Evolutionary conservation across 2,329 filamentous ascomycete genomes (phyloP).

Genomic region (Fragosphaeria purpurea): DNA sequence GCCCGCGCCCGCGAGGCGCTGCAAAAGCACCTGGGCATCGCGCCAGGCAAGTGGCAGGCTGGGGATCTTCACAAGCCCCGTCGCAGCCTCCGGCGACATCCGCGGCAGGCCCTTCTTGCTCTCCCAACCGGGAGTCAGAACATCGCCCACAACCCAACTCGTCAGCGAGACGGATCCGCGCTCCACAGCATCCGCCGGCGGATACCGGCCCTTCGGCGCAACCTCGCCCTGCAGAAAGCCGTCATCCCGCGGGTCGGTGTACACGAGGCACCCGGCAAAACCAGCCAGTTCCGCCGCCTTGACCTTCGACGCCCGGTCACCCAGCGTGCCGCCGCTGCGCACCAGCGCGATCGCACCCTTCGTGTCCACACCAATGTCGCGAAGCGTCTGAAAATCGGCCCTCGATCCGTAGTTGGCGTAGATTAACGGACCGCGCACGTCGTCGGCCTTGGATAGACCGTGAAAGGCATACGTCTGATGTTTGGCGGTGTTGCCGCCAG

Average conservation of each 20-base stretch:
- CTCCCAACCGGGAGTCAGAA: conserved; percentile 81
- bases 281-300: conserved; percentile 83
- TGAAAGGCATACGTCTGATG: conserved; percentile 75
- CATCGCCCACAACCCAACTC: conserved; percentile 79
- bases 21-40: conserved; percentile 71
- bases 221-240: conserved; percentile 64
- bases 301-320: conserved; percentile 69
- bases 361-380: conserved; percentile 61
- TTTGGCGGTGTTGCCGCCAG: conserved; percentile 50
- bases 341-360: conserved; percentile 78
- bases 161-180: conserved; percentile 70
- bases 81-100: conserved; percentile 58
- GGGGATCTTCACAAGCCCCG: conserved; percentile 71
- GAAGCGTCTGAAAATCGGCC: conserved; percentile 68
- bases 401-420: conserved; percentile 88
- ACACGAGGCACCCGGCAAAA: conserved; percentile 79
- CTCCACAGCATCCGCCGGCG: conserved; percentile 75
- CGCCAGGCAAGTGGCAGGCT: conserved; percentile 85
- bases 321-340: conserved; percentile 64
- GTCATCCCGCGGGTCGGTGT: conserved; percentile 81
- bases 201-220: conserved; percentile 67
- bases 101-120: conserved; percentile 55
- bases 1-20: conserved; percentile 67
- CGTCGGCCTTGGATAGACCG: conserved; percentile 76
- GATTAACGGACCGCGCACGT: conserved; percentile 75